Conservation (phyloP, 2,329 filamentous ascomycete species). For the Polychaeton citri region DNA sequence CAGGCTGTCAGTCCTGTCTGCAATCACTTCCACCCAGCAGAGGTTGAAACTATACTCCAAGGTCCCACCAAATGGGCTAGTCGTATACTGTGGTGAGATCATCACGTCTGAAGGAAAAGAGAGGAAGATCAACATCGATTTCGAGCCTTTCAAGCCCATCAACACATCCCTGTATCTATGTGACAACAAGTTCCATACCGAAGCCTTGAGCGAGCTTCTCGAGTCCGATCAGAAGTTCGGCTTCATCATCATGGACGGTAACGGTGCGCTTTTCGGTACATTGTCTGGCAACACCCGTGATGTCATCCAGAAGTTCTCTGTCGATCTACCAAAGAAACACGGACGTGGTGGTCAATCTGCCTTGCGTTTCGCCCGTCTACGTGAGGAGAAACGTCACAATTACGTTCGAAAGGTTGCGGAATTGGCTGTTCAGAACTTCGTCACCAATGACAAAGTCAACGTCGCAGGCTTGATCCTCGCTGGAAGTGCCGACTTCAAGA, state of each 20-base stretch:
- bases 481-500: constrained; percentile 98
- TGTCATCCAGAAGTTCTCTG: constrained; percentile 92
- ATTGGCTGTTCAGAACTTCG: constrained; percentile 96
- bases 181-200: constrained; percentile 99
- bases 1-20: constrained; percentile 90
- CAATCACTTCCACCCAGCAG: constrained; percentile 98
- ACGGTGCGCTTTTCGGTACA: constrained; percentile 92
- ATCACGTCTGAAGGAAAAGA: constrained; percentile 97
- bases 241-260: constrained; percentile 99
- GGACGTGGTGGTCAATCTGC: constrained; percentile 99
- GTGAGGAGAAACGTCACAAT: constrained; percentile 99
- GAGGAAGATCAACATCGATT: constrained; percentile 99
- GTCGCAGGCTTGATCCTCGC: constrained; percentile 90
- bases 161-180: constrained; percentile 98
- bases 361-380: constrained; percentile 95
- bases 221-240: constrained; percentile 99
- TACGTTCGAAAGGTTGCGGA: constrained; percentile 99
- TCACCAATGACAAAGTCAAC: constrained; percentile 96
- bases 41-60: constrained; percentile 98
- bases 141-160: constrained; percentile 99
- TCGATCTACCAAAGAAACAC: constrained; percentile 99
- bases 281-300: constrained; percentile 95
- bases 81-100: constrained; percentile 99
- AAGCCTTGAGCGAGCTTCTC: constrained; percentile 88
- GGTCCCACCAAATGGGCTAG: constrained; percentile 91